Evolutionary conservation across 1,284 basidiomycete genomes (phyloP).

Genomic region (Moniliella sp.): DNA sequence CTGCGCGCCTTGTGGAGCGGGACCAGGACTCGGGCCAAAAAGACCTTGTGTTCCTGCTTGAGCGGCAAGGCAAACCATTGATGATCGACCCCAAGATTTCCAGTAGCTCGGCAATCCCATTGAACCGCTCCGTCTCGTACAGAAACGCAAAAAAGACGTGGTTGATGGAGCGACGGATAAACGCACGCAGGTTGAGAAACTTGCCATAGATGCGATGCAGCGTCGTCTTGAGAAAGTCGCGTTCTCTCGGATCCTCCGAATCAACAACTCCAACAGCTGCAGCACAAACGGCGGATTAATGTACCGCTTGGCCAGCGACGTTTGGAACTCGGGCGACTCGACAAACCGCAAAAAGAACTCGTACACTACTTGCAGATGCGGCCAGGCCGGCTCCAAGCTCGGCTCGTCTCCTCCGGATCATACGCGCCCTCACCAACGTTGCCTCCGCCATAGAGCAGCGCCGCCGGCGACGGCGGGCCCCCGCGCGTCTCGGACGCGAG

Average conservation of each 20-base stretch:
- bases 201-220: constrained; percentile 97
- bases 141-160: constrained; percentile 98
- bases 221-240: constrained; percentile 97
- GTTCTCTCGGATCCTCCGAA: constrained; percentile 91
- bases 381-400: constrained; percentile 94
- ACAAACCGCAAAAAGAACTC: constrained; percentile 99
- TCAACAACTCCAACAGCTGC: constrained; percentile 82
- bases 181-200: constrained; percentile 92
- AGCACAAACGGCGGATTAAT: constrained; percentile 92
- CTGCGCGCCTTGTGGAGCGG: constrained; percentile 95
- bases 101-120: constrained; percentile 90
- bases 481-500: not conserved
- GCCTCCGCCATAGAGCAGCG: constrained; percentile 90
- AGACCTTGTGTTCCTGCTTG: constrained; percentile 97
- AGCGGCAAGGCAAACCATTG: constrained; percentile 91
- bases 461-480: constrained; percentile 31
- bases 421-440: constrained; percentile 95
- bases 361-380: constrained; percentile 96
- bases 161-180: constrained; percentile 96
- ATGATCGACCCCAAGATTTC: constrained; percentile 98
- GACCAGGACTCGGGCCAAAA: constrained; percentile 82
- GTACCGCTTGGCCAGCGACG: constrained; percentile 86
- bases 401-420: constrained; percentile 99
- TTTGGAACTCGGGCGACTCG: constrained; percentile 93
- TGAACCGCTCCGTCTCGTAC: constrained; percentile 95